Evolutionary conservation across 106 monocot genomes (phyloP), one percentile per base, ranked within the genome.

Genomic region (Agapanthus africanus): DNA sequence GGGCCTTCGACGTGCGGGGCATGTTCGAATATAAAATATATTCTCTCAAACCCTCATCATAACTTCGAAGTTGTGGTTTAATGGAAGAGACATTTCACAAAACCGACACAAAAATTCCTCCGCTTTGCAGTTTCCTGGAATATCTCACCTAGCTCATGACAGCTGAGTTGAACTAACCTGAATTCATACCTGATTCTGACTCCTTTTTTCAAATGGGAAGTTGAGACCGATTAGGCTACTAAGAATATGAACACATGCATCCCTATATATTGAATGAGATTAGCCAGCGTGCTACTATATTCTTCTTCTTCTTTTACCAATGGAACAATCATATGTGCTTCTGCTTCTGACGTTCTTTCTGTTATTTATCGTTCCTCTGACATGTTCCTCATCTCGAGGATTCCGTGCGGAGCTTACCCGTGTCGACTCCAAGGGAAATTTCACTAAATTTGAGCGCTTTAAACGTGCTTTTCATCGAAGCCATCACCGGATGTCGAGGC

Each of bases 401-500:
- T 10, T 77, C 31, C 67, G 77, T 8, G 54, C 68, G 4, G 49
- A 62, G 23, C 73, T 81, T 0, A 69, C 19, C 27, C 81, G 54
- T 14, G 77, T 77, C 16, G 81, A 81, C 44, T 41, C 73, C 2
- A 32, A 16, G 11, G 4, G 39, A 4, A 62, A 61, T 23, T 76
- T 63, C 54, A 14, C 40, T 7, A 77, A 81, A 47, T 22, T 54
- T 19, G 69, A 81, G 64, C 57, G 73, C 41, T 23, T 81, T n/a
- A 44, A 57, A 8, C 81, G 77, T 11, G 81, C 81, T 1, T 51
- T 67, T 8, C 46, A 21, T 11, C 71, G 81, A 15, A 81, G 80
- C 59, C 61, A 70, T 27, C 77, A 68, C 14, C 36, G 83, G 35
- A 71, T 83, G 61, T 25, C 71, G 1, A 67, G 75, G 59, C 32